These are phyloP conservation scores for Saitozyma sp. DNA, from an alignment of 768 basidiomycete genomes.

Conservation along the genomic window DNA sequence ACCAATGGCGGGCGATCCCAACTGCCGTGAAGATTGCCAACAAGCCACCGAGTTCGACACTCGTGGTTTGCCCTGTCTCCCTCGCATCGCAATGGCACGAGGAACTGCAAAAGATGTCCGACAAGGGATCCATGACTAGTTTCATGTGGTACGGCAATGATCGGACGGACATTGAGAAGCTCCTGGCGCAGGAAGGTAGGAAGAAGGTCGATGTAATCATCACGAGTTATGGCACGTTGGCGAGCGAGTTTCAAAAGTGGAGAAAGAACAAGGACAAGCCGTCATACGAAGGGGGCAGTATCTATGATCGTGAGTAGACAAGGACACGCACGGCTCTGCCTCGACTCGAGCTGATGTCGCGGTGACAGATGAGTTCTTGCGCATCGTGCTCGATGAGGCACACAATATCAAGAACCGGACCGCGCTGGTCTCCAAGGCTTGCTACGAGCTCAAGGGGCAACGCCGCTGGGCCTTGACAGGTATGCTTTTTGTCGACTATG, in stretches of 20 bases:
- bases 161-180: conserved; percentile 67
- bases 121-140: conserved; percentile 65
- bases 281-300: conserved; percentile 62
- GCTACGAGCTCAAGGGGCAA: conserved; percentile 75
- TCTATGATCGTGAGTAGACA: conserved; percentile 45
- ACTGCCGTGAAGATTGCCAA: conserved; percentile 57
- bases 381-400: conserved; percentile 69
- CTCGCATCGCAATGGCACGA: conserved; percentile 90
- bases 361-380: conserved; percentile 36
- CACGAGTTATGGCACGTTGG: conserved; percentile 86
- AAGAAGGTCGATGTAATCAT: conserved; percentile 71
- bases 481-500: conserved; percentile 27
- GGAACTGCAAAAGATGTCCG: conserved; percentile 82
- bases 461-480: conserved; percentile 90
- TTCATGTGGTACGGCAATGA: conserved; percentile 88
- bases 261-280: conserved; percentile 58
- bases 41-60: conserved; percentile 66
- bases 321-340: not conserved
- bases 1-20: conserved; percentile 44
- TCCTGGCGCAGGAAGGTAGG: conserved; percentile 59
- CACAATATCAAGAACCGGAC: conserved; percentile 89
- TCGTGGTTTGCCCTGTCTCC: conserved; percentile 90
- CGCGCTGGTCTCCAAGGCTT: conserved; percentile 56
- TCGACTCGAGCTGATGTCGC: not conserved
- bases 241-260: conserved; percentile 68